These are phyloP conservation scores for Fomes fomentarius DNA, from an alignment of 1,284 basidiomycete species.

Conservation along the genomic window DNA sequence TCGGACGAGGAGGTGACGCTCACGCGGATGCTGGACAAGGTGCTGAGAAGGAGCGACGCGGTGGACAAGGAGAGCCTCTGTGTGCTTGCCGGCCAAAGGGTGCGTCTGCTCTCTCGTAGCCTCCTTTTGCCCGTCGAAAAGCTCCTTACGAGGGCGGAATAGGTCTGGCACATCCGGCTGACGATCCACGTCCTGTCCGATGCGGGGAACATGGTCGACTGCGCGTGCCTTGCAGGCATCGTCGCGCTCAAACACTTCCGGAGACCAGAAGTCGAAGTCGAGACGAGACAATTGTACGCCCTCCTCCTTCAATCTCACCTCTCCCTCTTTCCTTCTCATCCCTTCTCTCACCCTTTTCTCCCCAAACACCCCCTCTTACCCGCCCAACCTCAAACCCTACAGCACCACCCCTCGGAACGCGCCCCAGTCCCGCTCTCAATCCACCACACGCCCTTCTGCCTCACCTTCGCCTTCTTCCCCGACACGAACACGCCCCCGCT, in stretches of 20 bases:
- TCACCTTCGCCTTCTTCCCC: constrained; percentile 91
- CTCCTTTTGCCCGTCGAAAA: too few relatives aligned
- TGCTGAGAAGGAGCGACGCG: constrained; percentile 88
- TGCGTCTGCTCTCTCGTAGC: constrained; percentile 41
- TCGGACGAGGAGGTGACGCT: constrained; percentile 92
- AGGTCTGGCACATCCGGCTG: constrained; percentile 94
- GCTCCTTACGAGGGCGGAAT: too few relatives aligned
- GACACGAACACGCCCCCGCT: constrained; percentile 38
- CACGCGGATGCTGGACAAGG: constrained; percentile 92
- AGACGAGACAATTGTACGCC: constrained; percentile 83
- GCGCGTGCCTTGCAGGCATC: constrained; percentile 89
- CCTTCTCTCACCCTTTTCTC: constrained; percentile 3
- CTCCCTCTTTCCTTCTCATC: too few relatives aligned
- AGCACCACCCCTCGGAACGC: constrained; percentile 87
- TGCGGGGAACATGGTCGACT: constrained; percentile 93
- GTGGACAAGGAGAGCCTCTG: constrained; percentile 96
- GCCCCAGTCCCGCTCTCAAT: constrained; percentile 91
- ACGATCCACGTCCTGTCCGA: constrained; percentile 92
- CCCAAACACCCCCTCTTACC: background rate
- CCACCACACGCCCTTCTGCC: constrained; percentile 91
- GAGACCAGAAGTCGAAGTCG: constrained; percentile 90
- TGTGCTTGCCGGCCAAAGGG: constrained; percentile 91
- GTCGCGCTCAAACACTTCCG: constrained; percentile 91
- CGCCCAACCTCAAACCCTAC: too few relatives aligned
- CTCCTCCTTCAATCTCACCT: too few relatives aligned